Base-by-base conservation (phyloP, 2,329 filamentous ascomycete species). In the Trichoderma brevicompactum region DNA sequence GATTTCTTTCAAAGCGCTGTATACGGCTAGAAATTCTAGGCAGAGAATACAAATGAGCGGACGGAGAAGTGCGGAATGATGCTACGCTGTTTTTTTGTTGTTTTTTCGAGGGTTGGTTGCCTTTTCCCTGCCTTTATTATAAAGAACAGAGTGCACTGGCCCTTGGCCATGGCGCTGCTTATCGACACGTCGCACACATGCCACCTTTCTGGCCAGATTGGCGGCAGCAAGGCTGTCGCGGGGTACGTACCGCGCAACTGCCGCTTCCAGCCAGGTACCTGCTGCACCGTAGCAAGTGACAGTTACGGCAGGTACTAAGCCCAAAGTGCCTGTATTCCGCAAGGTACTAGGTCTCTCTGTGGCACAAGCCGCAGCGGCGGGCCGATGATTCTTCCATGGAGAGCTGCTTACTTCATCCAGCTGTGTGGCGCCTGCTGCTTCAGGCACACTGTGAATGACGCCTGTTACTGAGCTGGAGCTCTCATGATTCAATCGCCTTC, bases 391-490 rank as follows among this genome's bases (percentile, higher is more conserved):
- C 12, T 58, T 63, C 60, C 60, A 44, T 1, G 32, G 17, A 13
- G 12, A 10, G 34, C 12, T 52, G 40, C 28, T 38, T 46, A 53
- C 40, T 38, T 52, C 48, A 53, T 17, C 46, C 17, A 40, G 36
- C 12, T 41, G 17, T 19, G 56, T 43, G 56, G 62, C 53, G 64
- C 40, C 46, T 13, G 28, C 54, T 17, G 36, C 55, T 66, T 66
- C 68, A 74, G 72, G 72, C 71, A 74, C 66, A 70, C 67, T 63
- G 68, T 67, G 67, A 69, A 74, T 74, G 72, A 74, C 72, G 72
- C 69, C 69, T 73, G 23, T 32, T 67, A 63, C 65, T 17, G 32
- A 54, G 63, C 54, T 54, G 41, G 61, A 64, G 61, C 64, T 56
- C 48, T 48, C 56, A 65, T 61, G 64, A 65, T 65, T 65, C 64